Evolutionary conservation across 495 filamentous ascomycete species (phyloP), one percentile per base, ranked within the genome.

Genomic region (Bathelium albidoporum): DNA sequence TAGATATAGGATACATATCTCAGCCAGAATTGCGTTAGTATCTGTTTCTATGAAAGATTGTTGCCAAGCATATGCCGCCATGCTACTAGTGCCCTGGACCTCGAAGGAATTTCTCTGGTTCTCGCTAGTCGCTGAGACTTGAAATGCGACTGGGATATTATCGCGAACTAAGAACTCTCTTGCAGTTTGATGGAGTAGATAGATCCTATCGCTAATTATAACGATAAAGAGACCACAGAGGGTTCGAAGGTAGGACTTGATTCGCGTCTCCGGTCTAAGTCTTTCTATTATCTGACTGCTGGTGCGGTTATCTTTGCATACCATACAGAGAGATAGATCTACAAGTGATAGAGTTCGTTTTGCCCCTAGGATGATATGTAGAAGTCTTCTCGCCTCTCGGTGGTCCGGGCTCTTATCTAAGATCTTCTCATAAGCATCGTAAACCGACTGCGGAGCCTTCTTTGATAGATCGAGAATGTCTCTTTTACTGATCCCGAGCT

Each of bases 361-460:
- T 0, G 49, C 49, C 11, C 22, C 49, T 16, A 55, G 16, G 2
- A 55, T 29, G 7, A 55, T 55, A 9, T 29, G 22, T 28, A 55
- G 49, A 28, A 55, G 49, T 29, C 49, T 26, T 55, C 49, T 55
- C 9, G 49, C 4, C 1, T 28, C 16, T 28, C 16, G 0, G 4
- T 1, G 3, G 20, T 55, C 16, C n/a, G 4, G 4, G 24, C 49
- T 55, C 1, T 29, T 55, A 1, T 26, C 36, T 0, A 81, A 69
- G 14, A 82, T 77, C 32, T 64, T 67, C 0, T 78, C 75, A 61
- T 82, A 82, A 31, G 77, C 76, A 0, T 74, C 66, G 12, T 77
- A 60, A 11, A 79, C 73, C 5, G 69, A 69, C 9, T 65, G 22
- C 3, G 78, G 78, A 16, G 78, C 59, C 2, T 66, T 34, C 18